Evolutionary conservation across 2,329 filamentous ascomycete genomes (phyloP).

Genomic region (Gaeumannomyces sp.): DNA sequence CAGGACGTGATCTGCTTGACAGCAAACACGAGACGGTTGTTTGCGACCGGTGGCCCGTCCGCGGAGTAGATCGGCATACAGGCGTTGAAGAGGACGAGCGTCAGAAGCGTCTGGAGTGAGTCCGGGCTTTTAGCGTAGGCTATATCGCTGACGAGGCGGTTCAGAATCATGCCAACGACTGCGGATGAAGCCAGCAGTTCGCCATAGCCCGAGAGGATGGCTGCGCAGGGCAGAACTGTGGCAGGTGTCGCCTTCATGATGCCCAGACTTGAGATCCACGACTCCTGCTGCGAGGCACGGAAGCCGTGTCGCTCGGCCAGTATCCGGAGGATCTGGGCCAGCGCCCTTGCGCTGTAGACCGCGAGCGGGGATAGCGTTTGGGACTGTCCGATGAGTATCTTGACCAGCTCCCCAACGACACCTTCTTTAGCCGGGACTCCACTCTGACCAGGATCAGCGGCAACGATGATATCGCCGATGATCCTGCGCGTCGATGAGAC

Average conservation of each 20-base stretch:
- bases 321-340: constrained; percentile 43
- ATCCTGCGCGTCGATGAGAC: constrained; percentile 33
- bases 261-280: constrained; percentile 38
- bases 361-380: constrained; percentile 34
- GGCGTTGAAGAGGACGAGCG: constrained; percentile 48
- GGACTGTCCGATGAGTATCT: constrained; percentile 38
- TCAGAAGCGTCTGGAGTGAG: constrained; percentile 38
- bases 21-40: constrained; percentile 73
- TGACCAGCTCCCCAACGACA: constrained; percentile 35
- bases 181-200: constrained; percentile 43
- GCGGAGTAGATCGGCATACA: constrained; percentile 45
- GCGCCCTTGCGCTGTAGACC: constrained; percentile 46
- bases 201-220: constrained; percentile 46
- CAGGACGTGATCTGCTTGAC: constrained; percentile 72
- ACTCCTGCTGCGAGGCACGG: constrained; percentile 34
- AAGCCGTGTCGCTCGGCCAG: constrained; percentile 42
- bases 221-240: constrained; percentile 42
- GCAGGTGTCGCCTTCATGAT: constrained; percentile 40
- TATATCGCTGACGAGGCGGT: constrained; percentile 55
- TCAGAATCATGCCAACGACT: constrained; percentile 46
- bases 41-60: constrained; percentile 49
- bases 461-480: constrained; percentile 28
- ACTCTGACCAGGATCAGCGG: constrained; percentile 29
- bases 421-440: constrained; percentile 24
- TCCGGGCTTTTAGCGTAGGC: constrained; percentile 37